Base-by-base conservation (phyloP, 306 rosid species). In the Psophocarpus tetragonolobus region DNA sequence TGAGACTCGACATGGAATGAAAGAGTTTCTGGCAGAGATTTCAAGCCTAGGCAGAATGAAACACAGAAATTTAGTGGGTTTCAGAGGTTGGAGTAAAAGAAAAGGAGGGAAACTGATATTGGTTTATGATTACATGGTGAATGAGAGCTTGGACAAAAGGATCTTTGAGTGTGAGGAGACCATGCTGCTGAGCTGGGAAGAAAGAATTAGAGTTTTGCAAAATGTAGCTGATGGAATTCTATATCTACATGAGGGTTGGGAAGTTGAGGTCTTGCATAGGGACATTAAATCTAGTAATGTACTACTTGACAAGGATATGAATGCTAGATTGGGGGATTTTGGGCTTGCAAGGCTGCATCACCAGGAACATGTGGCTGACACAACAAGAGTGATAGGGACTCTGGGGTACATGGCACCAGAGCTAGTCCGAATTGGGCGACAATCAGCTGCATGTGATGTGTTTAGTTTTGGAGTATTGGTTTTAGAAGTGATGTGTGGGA, bases 171-270 rank as follows among this genome's bases (percentile, higher is more conserved):
- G 90, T 56, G 80, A 77, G 24, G 88, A 84, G 29, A 65, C 76
- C 7, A 54, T 75, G 74, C 20, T 83, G 21, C 75, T 91, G 9
- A 87, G 73, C 42, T 93, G 94, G 93, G 91, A 87, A 65, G 83
- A 84, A 48, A 88, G 95, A 80, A 41, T 73, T 21, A 83, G 77
- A 39, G 81, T 89, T 56, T 47, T 93, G 36, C 87, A 82, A 80
- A 90, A 89, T 29, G 93, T 89, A 53, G 97, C 93, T 18, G n/a
- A 51, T 51, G 97, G 94, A 70, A 32, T 91, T 11, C 60, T 84
- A 36, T 91, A 93, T 73, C 86, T 90, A 63, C 96, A 92, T 18
- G 95, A 88, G 53, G 94, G 92, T 44, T 93, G 95, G 93, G 98
- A 91, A 57, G 79, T 81, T 77, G 85, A 87, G 87, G 92, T 93